Base-by-base conservation (phyloP, 2,329 filamentous ascomycete genomes). In the Arthrobotrys conoides region DNA sequence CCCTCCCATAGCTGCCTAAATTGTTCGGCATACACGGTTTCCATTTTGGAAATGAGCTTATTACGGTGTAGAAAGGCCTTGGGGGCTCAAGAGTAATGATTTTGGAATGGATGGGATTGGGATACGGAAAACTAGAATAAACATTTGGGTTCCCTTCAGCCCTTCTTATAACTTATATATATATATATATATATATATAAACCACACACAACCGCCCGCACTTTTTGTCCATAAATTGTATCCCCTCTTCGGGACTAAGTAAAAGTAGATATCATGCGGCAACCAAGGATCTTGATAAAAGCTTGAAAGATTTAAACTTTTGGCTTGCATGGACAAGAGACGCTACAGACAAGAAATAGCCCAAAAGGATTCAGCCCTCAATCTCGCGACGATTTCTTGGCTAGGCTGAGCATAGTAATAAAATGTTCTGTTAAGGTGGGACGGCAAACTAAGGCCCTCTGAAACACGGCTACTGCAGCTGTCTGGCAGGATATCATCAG, bases 1-100 rank as follows among this genome's bases (percentile, higher is more conserved):
- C 33, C 53, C 8, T 59, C 30, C 53, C 53, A 59, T 6, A 59
- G 33, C n/a, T 18, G 33, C 30, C 33, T 38, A n/a, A 59, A 59
- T 41, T 59, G 53, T 1, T 41, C 53, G 1, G 53, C 33, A 18
- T 59, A 59, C 20, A 41, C 12, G 9, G 20, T 41, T 6, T 59
- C 53, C 53, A 59, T 59, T 38, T 10, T 27, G 10, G 48, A 53
- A 3, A 22, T 10, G n/a, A 27, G 16, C 1, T 51, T 51, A 27
- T 24, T 27, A 27, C 48, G 9, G 20, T 8, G 48, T 12, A 12
- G 16, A 5, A 41, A 16, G 38, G 5, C 1, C 12, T 41, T 38
- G 36, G 10, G 14, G 22, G 22, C 6, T 46, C 6, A 48, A 14
- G 20, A 22, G 16, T 6, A 48, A 22, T 22, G 12, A 5, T 16